Conservation (phyloP, 768 basidiomycete genomes). For the Tricholoma bakamatsutake region DNA sequence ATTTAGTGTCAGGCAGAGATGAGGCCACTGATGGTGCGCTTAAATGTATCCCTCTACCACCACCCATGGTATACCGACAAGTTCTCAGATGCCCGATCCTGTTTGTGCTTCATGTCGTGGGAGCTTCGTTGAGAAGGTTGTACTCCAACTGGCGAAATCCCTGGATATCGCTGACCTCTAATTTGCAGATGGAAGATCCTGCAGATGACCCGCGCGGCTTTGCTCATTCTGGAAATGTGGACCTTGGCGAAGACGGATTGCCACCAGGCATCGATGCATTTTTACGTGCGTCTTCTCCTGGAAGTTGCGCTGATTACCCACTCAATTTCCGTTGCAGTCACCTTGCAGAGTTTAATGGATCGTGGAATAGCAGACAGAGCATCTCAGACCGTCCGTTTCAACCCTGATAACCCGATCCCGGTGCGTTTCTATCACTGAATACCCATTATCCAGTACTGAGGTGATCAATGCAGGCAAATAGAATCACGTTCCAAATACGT, state of each 20-base stretch:
- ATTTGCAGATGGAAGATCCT: constrained; percentile 63
- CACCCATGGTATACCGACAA: constrained; percentile 7
- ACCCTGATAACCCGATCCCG: constrained; percentile 1
- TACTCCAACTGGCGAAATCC: constrained; percentile 6
- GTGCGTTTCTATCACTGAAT: background rate
- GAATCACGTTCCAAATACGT: constrained; percentile 12
- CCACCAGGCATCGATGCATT: constrained; percentile 42
- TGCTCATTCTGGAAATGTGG: constrained; percentile 30
- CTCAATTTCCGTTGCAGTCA: constrained; percentile 18
- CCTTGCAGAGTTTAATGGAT: constrained; percentile 32
- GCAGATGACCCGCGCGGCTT: constrained; percentile 73
- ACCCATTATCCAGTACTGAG: background rate
- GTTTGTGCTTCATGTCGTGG: constrained; percentile 79
- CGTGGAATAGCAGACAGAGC: constrained; percentile 22
- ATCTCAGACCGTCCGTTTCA: constrained; percentile 2
- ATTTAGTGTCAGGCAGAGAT: constrained; percentile 84
- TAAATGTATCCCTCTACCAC: background rate
- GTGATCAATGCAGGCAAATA: constrained; percentile 5
- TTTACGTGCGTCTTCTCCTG: constrained; percentile 33
- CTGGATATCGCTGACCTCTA: constrained; percentile 7
- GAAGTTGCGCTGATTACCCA: background rate
- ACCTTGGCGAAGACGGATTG: constrained; percentile 22
- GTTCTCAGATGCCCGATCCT: constrained; percentile 65
- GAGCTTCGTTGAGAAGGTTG: constrained; percentile 77
- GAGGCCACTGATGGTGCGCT: constrained; percentile 75